Conservation (phyloP, 2,329 filamentous ascomycete species). For the Tolypocladium nubicola region DNA sequence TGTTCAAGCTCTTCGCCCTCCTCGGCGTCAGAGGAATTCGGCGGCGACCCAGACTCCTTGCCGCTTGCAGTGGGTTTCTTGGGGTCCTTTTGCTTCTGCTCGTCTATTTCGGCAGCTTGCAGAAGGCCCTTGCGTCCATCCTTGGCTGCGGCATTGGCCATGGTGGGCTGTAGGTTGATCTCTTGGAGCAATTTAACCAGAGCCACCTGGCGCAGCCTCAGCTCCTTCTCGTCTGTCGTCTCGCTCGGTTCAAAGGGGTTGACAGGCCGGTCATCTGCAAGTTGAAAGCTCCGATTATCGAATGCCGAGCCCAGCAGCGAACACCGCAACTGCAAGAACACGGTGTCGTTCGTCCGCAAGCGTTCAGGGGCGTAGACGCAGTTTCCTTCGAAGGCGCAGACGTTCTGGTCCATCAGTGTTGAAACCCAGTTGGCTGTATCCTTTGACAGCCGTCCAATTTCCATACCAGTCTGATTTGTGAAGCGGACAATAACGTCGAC, state of each 20-base stretch:
- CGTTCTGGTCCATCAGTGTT: slow-evolving; percentile 76
- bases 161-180: slow-evolving; percentile 69
- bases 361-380: slow-evolving; percentile 85
- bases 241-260: slow-evolving; percentile 78
- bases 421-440: slow-evolving; percentile 89
- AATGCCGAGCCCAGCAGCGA: slow-evolving; percentile 70
- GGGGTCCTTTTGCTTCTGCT: slow-evolving; percentile 56
- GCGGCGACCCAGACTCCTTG: slow-evolving; percentile 34
- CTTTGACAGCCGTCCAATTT: slow-evolving; percentile 78
- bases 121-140: slow-evolving; percentile 77
- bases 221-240: slow-evolving; percentile 69
- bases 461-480: slow-evolving; percentile 65
- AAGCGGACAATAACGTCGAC: slow-evolving; percentile 88
- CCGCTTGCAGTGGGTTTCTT: slow-evolving; percentile 19
- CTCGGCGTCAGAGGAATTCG: slow-evolving; percentile 57
- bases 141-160: slow-evolving; percentile 63
- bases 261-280: slow-evolving; percentile 58
- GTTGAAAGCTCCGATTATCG: slow-evolving; percentile 45
- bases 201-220: slow-evolving; percentile 76
- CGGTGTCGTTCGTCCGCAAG: slow-evolving; percentile 80
- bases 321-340: slow-evolving; percentile 81
- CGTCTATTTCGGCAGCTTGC: slow-evolving; percentile 77
- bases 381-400: slow-evolving; percentile 77
- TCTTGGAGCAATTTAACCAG: slow-evolving; percentile 85
- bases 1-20: slow-evolving; percentile 89